A percentile compares a stretch with the other conserved stretches of the same genome.
phyloP scores from a whole-genome alignment of 139 green algal species.

The Tetraselmis chui region DNA sequence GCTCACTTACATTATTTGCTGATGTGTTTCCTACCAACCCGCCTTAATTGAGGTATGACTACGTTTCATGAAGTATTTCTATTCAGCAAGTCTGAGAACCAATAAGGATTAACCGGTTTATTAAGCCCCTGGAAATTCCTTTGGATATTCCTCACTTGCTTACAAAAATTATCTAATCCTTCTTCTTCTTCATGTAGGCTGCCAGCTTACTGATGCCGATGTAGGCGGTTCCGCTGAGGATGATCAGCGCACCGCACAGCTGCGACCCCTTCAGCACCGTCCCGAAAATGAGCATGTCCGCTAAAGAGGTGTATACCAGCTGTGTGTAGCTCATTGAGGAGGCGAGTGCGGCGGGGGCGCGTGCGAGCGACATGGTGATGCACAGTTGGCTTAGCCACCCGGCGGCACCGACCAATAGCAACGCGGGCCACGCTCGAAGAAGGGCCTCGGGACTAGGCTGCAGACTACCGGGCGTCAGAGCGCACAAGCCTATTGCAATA shows the following conservation, averaged over 20 bases:
- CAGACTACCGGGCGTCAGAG: neutral
- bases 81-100: no score
- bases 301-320: neutral
- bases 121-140: no score
- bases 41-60: no score
- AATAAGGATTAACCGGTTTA: no score
- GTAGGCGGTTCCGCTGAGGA: neutral
- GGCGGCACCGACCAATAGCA: neutral
- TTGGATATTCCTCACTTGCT: no score
- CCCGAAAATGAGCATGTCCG: neutral
- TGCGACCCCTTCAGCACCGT: neutral
- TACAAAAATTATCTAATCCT: no score
- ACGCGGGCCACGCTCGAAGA: neutral
- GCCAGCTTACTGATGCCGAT: neutral
- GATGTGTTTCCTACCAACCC: no score
- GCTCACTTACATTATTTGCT: no score
- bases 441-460: neutral
- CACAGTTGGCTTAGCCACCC: neutral
- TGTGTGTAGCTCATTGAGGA: neutral
- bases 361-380: neutral
- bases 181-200: no score
- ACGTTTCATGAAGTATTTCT: no score
- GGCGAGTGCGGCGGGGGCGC: neutral
- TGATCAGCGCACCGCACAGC: neutral
- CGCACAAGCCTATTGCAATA: neutral